Evolutionary conservation across 257 asterid genomes (phyloP).

Genomic region (Catharanthus roseus): DNA sequence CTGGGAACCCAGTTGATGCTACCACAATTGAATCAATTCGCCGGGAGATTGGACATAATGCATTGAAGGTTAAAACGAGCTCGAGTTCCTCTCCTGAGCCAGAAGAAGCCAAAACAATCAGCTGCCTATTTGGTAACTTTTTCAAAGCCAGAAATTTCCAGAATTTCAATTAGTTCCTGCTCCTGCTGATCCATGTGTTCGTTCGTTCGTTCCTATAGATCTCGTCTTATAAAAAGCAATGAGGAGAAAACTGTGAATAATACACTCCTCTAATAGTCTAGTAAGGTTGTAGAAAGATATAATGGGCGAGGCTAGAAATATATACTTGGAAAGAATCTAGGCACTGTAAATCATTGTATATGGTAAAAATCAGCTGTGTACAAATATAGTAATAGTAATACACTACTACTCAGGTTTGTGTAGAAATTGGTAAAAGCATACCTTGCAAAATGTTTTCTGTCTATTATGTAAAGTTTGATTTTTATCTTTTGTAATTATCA

Average conservation of each 20-base stretch:
- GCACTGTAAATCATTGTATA: constrained; percentile 3
- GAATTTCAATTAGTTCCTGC: constrained; percentile 28
- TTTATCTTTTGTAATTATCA: no score
- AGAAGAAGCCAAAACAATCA: constrained; percentile 44
- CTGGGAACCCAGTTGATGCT: constrained; percentile 58
- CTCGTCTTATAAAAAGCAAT: background rate
- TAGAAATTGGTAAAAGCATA: no score
- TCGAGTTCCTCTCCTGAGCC: constrained; percentile 31
- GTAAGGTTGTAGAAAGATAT: constrained; percentile 11
- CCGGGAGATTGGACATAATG: constrained; percentile 51
- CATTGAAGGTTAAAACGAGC: constrained; percentile 52
- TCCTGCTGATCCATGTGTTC: background rate
- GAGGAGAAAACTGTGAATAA: background rate
- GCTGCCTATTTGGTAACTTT: constrained; percentile 52
- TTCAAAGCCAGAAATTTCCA: constrained; percentile 39
- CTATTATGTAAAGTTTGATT: no score
- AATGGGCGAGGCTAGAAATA: no score
- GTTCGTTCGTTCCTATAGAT: background rate
- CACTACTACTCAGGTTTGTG: no score
- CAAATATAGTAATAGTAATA: background rate
- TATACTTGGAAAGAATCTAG: background rate
- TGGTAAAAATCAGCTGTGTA: constrained; percentile 8
- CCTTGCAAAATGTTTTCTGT: no score
- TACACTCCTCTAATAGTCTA: background rate
- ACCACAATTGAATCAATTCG: constrained; percentile 62